Conservation (phyloP, 495 filamentous ascomycete species). For the Penicillium robsamsonii region DNA sequence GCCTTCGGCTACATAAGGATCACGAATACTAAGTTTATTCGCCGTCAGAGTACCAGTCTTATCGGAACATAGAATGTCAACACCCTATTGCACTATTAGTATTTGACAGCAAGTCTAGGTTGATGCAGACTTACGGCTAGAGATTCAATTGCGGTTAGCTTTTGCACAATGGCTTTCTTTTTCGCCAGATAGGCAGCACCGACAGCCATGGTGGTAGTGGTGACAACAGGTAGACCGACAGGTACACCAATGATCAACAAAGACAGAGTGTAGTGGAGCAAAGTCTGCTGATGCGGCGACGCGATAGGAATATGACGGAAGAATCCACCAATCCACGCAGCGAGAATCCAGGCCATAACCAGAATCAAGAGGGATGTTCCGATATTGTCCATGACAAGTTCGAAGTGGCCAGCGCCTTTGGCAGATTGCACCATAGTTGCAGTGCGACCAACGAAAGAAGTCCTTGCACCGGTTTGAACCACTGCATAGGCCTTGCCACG, state of each 20-base stretch:
- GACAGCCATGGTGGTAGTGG: constrained; percentile 95
- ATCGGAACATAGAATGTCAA: constrained; percentile 96
- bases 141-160: constrained; percentile 92
- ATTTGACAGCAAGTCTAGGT: not conserved
- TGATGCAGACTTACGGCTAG: constrained; percentile 56
- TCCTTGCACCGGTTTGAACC: constrained; percentile 57
- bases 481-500: constrained; percentile 69
- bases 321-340: constrained; percentile 71
- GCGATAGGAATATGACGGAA: constrained; percentile 65
- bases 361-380: constrained; percentile 66
- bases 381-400: constrained; percentile 74
- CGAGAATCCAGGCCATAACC: constrained; percentile 65
- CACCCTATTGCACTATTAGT: constrained; percentile 52
- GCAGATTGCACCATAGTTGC: constrained; percentile 66
- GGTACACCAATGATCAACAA: constrained; percentile 93
- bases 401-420: constrained; percentile 69
- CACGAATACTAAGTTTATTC: constrained; percentile 68
- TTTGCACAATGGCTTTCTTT: constrained; percentile 96
- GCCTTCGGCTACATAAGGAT: constrained; percentile 69
- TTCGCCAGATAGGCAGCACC: constrained; percentile 91
- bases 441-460: constrained; percentile 68
- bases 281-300: constrained; percentile 51
- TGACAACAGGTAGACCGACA: constrained; percentile 93
- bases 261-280: constrained; percentile 67
- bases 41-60: constrained; percentile 76